Base-by-base conservation (phyloP, 768 basidiomycete species). In the Pisolithus marmoratus region DNA sequence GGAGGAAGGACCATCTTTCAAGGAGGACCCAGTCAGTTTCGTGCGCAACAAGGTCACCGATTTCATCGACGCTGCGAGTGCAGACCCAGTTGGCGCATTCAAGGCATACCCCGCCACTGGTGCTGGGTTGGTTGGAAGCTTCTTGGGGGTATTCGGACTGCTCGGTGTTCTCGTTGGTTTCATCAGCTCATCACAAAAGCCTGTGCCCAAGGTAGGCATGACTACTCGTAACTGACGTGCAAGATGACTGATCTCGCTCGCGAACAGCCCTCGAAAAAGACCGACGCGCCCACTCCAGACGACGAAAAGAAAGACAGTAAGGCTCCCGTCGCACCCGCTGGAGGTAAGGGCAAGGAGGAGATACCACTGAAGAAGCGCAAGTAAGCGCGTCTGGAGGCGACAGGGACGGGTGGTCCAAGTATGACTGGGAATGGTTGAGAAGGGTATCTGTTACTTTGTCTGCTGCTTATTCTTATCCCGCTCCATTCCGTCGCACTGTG, bases 51-150 rank as follows among this genome's bases (percentile, higher is more conserved):
- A 86, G 73, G 79, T 86, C 43, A 75, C 86, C 62, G 75, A 77
- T 48, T 99, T 99, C 79, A 70, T 94, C 56, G 87, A 89, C 46
- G 73, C 81, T 53, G 87, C 81, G 57, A 83, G 83, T 65, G 67
- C 77, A 43, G 84, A 95, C 68, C 94, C 92, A 24, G 62, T 91
- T 48, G 68, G 70, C 23, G 94, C 96, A 38, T 79, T 97, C 79
- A 90, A 87, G 77, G 75, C 86, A 37, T 84, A 94, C 64, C 94
- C 94, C 44, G 87, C 94, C 71, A 90, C 90, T 48, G 92, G 84
- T 60, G 86, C 78, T 43, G 89, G 83, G 55, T 76, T 97, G 58
- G 75, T 75, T 54, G 86, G 82, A 56, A 83, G 81, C 46, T 56
- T 89, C 44, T 77, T 95, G 60, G 90, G 89, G 38, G 67, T 96